A percentile compares a stretch with the other conserved stretches of the same genome.
Evolutionary conservation across 2,329 filamentous ascomycete species (phyloP).

Genomic region (Diaporthe helianthi): DNA sequence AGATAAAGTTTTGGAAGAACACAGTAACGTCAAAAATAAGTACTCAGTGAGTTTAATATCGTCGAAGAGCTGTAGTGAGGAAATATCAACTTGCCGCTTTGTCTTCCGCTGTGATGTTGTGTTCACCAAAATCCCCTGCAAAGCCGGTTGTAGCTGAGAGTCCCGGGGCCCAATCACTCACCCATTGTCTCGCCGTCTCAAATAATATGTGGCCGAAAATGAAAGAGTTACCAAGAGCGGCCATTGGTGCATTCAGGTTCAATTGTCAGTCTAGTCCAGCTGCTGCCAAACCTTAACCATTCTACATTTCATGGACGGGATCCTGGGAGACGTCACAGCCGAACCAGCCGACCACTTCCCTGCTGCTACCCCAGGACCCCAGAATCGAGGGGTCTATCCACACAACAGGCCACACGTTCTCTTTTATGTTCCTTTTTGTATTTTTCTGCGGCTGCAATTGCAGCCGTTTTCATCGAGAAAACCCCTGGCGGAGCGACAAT

Average conservation of each 20-base stretch:
- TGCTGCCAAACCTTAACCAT: background rate
- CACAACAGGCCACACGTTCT: background rate
- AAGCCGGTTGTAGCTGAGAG: background rate
- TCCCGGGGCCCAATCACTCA: background rate
- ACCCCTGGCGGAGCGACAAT: background rate
- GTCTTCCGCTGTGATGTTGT: no score
- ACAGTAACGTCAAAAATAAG: background rate
- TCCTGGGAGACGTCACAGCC: background rate
- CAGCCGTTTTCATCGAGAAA: background rate
- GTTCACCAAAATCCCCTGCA: background rate
- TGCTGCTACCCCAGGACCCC: slow-evolving; percentile 20
- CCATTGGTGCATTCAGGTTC: background rate
- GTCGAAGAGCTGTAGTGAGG: background rate
- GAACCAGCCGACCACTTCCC: slow-evolving; percentile 8
- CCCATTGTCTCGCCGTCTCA: background rate
- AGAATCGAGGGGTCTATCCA: slow-evolving; percentile 15
- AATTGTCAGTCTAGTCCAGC: background rate
- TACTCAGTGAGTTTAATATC: background rate
- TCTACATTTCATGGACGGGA: background rate
- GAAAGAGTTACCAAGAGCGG: background rate
- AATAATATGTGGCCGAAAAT: background rate
- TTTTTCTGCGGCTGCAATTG: no score
- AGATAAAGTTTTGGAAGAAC: background rate
- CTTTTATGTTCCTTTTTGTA: background rate
- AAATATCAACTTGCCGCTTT: background rate